Base-by-base conservation (phyloP, 2,329 filamentous ascomycete genomes). In the Macrophomina phaseolina region DNA sequence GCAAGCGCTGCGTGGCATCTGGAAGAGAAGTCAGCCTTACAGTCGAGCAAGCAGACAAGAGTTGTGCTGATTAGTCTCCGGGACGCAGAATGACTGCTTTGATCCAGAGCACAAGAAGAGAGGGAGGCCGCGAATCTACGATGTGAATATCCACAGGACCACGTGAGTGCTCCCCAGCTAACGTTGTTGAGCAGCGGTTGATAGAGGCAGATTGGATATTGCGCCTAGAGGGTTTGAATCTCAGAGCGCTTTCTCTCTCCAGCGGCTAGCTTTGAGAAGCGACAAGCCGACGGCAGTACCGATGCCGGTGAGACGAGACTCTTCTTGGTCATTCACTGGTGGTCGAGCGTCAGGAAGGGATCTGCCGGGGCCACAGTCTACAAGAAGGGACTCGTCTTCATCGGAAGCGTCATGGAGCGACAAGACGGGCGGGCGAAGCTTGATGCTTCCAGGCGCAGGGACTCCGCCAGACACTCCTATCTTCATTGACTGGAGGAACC, bases 81-180 rank as follows among this genome's bases (percentile, higher is more conserved):
- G 23, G 4, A 49, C 11, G 6, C 32, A 62, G 58, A 62, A 23
- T 42, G 18, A 49, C n/a, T 62, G 58, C 28, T 62, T 62, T 16
- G 58, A 62, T 11, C 58, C 58, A 28, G 58, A 62, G 14, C 58
- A 62, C n/a, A 62, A 62, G 42, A 62, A 62, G n/a, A 36, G 58
- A 23, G 58, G 58, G 7, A 62, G 58, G 11, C 58, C 58, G 32
- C 36, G 58, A 28, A 62, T 62, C 18, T 62, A 62, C 6, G 58
- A 62, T 36, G 42, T 62, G 16, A 40, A 36, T 32, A 49, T 62
- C 58, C 46, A 38, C 58, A 62, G 46, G 28, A 30, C 58, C n/a
- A 49, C 58, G 58, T 62, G 34, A n/a, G 58, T 38, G 4, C 5
- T 38, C 40, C 2, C 9, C 30, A 55, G 16, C 3, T 9, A 16